Conservation (phyloP, 2,329 filamentous ascomycete species). For the Mycogone perniciosa region DNA sequence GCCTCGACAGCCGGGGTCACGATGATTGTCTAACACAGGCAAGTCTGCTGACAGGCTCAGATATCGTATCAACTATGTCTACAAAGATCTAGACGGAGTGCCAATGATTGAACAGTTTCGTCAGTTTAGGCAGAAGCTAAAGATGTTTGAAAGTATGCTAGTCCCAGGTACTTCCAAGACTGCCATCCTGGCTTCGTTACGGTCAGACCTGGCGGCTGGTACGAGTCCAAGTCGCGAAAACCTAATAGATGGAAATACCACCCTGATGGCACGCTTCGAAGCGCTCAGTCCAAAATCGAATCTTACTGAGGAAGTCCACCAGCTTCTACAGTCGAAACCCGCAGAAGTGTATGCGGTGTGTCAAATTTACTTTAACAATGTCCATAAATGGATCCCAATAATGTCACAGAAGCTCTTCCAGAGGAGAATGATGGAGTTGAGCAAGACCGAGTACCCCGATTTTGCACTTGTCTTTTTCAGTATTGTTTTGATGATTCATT, state of each 20-base stretch:
- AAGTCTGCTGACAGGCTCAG: not conserved
- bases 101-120: slow-evolving; percentile 8
- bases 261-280: slow-evolving; percentile 6
- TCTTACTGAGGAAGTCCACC: slow-evolving; percentile 7
- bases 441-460: slow-evolving; percentile 5
- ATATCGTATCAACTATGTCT: slow-evolving; percentile 4
- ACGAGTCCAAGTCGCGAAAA: not conserved
- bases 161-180: slow-evolving; percentile 1
- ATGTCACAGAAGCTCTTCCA: slow-evolving; percentile 9
- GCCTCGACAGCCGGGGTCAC: too few species aligned
- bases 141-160: slow-evolving; percentile 5
- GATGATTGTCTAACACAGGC: too few species aligned
- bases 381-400: slow-evolving; percentile 11
- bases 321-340: slow-evolving; percentile 6
- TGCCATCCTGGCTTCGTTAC: not conserved
- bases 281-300: not conserved
- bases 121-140: slow-evolving; percentile 7
- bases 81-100: slow-evolving; percentile 6
- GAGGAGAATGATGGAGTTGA: slow-evolving; percentile 3
- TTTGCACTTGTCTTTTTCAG: slow-evolving; percentile 7
- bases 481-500: slow-evolving; percentile 5
- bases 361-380: slow-evolving; percentile 6
- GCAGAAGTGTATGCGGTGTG: slow-evolving; percentile 7
- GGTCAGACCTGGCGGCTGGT: not conserved
- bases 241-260: not conserved